Evolutionary conservation across 2,329 filamentous ascomycete genomes (phyloP), one percentile per base, ranked within the genome.

Genomic region (Lachnellula hyalina): DNA sequence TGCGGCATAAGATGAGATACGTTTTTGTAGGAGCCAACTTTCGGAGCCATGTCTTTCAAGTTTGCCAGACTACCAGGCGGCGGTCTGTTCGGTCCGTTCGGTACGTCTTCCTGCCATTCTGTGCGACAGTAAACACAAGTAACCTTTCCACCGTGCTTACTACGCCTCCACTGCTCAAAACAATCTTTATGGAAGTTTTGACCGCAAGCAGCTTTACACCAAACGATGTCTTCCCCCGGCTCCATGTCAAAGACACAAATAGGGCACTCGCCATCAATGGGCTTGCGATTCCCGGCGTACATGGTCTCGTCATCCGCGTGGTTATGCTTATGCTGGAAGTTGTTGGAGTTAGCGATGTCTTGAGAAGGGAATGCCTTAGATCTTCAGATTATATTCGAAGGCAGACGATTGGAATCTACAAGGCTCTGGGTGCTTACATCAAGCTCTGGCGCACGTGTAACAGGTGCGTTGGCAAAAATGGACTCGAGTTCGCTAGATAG

Each of bases 111-210:
- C 58, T 77, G 69, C 83, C 83, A 86, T 2, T 66, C 63, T 11
- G 77, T 78, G n/a, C 82, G 78, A 57, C 83, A 86, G 63, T 81
- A 79, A 0, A 83, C 82, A 61, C 83, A 86, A 1, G 81, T 83
- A 12, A 82, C 76, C 15, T 70, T 5, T 15, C 53, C 52, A 51
- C 60, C 59, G 62, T 64, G 65, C 63, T 78, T 80, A 21, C 75
- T 78, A 5, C 67, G 61, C 0, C 75, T 76, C 80, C 80, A 82
- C 66, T 74, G 79, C 59, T 75, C 70, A 63, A 82, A 79, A 59
- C 80, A 83, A 35, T 72, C 66, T 36, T 70, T 69, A 60, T 83
- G 80, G 3, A 82, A 75, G 58, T 83, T 83, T 61, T 82, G 62
- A 48, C 61, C 82, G 59, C 83, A 86, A 3, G 77, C 73, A 1